Base-by-base conservation (phyloP, 371 early-diverging fungal genomes). In the Saksenaea vasiformis region DNA sequence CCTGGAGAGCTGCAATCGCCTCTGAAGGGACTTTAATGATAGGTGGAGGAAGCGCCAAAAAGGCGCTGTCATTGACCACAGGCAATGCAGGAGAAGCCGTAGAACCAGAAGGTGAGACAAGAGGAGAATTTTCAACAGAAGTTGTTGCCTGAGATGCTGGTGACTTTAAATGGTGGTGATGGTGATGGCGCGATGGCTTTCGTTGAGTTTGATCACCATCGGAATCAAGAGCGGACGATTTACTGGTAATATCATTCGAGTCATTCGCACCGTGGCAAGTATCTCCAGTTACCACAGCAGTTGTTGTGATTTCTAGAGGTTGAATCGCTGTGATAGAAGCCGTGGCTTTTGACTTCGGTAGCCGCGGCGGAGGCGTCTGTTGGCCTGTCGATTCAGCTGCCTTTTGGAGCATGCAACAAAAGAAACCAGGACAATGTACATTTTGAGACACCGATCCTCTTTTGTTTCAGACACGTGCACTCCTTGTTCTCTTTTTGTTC, bases 1-100 rank as follows among this genome's bases (percentile, higher is more conserved):
- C 76, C 56, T 80, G 76, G 10, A 80, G 65, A 7, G 81, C 81
- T 17, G 72, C 78, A 37, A 80, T 73, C 22, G 81, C 81, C 41
- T 80, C 81, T 14, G 81, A 80, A 24, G 73, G 74, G 0, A 62
- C 67, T 60, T 75, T 73, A 1, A 61, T 28, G 27, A 68, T 41
- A 28, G 79, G 79, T 13, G 77, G 74, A 15, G 74, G 78, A 28
- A 76, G 26, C 14, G 64, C 65, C 19, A 64, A 51, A 56, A 64
- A 66, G 8, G 24, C 59, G 8, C 9, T 27, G 27, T 59, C 41
- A 19, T 27, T 38, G 14, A 61, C 58, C 17, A 59, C 34, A 26
- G 66, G 66, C 38, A 60, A 44, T 27, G 38, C 44, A 10, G 10
- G 24, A 1, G 51, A 47, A 2, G 57, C 65, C 37, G 56, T 41